These are phyloP conservation scores for Nitzschia sp. DNA, from an alignment of 108 stramenopile genomes.

Conservation along the genomic window DNA sequence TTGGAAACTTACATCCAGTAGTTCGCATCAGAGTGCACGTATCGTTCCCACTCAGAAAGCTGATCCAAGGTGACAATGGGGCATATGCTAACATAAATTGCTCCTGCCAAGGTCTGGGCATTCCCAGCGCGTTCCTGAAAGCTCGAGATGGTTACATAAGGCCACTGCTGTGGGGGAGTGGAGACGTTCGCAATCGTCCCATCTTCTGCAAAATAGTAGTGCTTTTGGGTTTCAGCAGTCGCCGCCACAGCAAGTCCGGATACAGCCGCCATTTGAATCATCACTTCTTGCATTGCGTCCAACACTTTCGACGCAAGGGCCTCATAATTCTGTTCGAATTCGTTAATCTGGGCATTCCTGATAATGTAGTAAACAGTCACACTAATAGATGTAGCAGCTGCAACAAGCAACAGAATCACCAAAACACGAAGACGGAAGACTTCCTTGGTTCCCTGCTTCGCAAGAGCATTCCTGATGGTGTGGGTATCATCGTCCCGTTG, in stretches of 20 bases:
- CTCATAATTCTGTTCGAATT: neutral
- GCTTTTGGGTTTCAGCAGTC: neutral
- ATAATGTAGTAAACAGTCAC: conserved; percentile 9
- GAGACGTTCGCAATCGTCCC: too few species aligned
- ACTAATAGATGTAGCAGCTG: neutral
- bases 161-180: conserved; percentile 15
- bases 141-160: conserved; percentile 9
- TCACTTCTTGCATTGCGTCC: conserved; percentile 1
- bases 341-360: neutral
- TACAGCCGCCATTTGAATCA: conserved; percentile 6
- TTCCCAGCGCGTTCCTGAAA: conserved; percentile 16
- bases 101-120: conserved; percentile 5
- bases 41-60: neutral
- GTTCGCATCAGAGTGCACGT: conserved; percentile 5
- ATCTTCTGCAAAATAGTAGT: neutral
- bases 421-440: conserved; percentile 16
- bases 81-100: neutral
- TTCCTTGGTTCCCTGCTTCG: conserved; percentile 6
- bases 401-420: conserved; percentile 4
- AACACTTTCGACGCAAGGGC: neutral
- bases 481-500: conserved; percentile 2
- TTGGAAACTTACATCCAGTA: conserved; percentile 16
- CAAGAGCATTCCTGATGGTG: neutral
- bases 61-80: neutral
- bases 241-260: conserved; percentile 2